Evolutionary conservation across 2,329 filamentous ascomycete genomes (phyloP), one percentile per base, ranked within the genome.

Genomic region (Trichoderma cornu-damae): DNA sequence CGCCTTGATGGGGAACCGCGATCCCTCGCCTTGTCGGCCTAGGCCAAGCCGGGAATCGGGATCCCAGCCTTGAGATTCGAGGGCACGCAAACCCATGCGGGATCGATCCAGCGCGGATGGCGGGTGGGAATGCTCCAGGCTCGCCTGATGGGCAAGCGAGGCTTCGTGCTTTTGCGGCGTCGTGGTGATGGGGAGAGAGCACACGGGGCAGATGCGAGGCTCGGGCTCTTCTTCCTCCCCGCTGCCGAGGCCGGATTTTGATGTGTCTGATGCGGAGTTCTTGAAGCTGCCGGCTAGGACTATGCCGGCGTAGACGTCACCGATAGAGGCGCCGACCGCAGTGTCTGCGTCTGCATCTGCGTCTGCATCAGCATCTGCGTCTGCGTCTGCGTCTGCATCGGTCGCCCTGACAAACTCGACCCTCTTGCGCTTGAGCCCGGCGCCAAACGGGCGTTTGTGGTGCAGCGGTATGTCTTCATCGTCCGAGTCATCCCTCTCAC

Each of bases 1-100:
- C 1, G 82, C 75, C 68, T 90, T 90, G 61, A 96, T 77, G 1
- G 92, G 92, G 62, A 85, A 86, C 38, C 86, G 78, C 60, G 90
- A 86, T 3, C 92, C 92, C 62, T 88, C 82, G 1, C 88, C 85
- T 2, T 75, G 73, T 8, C 80, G 80, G 0, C 92, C 92, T 0
- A 96, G 77, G 0, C 92, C 92, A 14, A 75, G 71, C 2, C 90
- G 77, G 26, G 83, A 77, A 70, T 92, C 88, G 0, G 88, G 86
- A 64, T 92, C 85, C 84, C 87, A 92, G 26, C 88, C 88, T 59
- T 87, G 80, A 0, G 81, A 77, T 52, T 82, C 76, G 30, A 92
- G 78, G 26, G 87, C 82, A 4, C 80, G 75, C 6, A 91, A 73
- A 0, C 88, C 88, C 77, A 89, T 88, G 44, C 87, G 79, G 4